phyloP scores from a whole-genome alignment of 352 stramenopile species.

The Elongisporangium anandrum region DNA sequence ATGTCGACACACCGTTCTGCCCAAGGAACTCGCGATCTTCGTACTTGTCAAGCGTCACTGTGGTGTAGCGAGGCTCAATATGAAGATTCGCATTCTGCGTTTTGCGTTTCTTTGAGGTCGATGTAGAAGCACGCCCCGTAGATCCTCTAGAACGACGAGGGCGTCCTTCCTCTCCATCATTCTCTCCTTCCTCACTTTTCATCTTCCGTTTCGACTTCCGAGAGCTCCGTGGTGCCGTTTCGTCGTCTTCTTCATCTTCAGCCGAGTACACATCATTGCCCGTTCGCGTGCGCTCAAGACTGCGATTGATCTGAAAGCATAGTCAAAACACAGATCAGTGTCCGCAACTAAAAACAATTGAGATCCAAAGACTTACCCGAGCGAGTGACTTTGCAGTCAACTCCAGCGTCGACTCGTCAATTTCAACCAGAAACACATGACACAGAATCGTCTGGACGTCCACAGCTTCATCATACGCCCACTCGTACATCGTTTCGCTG shows the following conservation, averaged over 20 bases:
- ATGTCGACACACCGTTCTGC: conserved; percentile 24
- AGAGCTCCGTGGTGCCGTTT: neutral
- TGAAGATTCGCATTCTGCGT: conserved; percentile 35
- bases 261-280: neutral
- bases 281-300: neutral
- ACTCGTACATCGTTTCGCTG: conserved; percentile 28
- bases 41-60: conserved; percentile 45
- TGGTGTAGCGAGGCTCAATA: conserved; percentile 45
- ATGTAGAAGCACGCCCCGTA: neutral
- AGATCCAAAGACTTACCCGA: conserved; percentile 13
- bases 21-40: conserved; percentile 54
- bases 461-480: conserved; percentile 57
- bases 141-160: neutral
- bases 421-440: conserved; percentile 56
- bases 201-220: neutral
- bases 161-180: neutral
- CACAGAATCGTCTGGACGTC: conserved; percentile 69
- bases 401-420: conserved; percentile 30
- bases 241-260: neutral
- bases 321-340: neutral
- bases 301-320: neutral
- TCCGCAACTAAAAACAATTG: neutral
- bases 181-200: neutral
- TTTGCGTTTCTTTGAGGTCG: conserved; percentile 12
- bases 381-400: conserved; percentile 61